Evolutionary conservation across 2,329 filamentous ascomycete genomes (phyloP), one percentile per base, ranked within the genome.

Genomic region (Metarhizium robertsii): DNA sequence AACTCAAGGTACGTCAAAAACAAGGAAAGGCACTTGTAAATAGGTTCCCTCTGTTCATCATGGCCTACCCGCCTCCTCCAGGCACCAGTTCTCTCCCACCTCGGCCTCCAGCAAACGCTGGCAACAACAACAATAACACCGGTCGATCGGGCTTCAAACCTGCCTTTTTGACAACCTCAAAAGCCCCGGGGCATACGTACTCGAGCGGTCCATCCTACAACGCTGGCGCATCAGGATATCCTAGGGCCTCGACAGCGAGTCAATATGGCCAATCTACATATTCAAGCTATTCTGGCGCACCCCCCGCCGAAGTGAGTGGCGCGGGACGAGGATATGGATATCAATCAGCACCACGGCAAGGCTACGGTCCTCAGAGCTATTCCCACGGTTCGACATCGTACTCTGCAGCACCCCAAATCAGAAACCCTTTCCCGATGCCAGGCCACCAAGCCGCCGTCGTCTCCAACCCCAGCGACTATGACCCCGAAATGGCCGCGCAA

Each of bases 11-110:
- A 80, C 77, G 77, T 73, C 56, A 59, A 57, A 45, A 60, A 48
- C 32, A 51, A 51, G 34, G 43, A 30, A 48, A 55, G 18, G 40
- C 48, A 46, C 34, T 47, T 50, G 43, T 46, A 58, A 60, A 54
- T 53, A 60, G 55, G 51, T 60, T 56, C 62, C 60, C 61, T 65
- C 73, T 78, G 74, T 84, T 84, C 81, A 85, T 84, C 80, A 92
- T 92, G 89, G 86, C 88, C 74, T 90, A 90, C 80, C 86, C 88
- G 74, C 86, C 86, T 69, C 87, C 87, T 87, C 87, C 89, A 90
- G 88, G 88, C 65, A 71, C 74, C 65, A 71, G 61, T 66, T 71
- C 69, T 63, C 86, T 95, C 43, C 90, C 90, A 61, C 84, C 89
- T 60, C 86, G 88, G 63, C 90, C 89, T 59, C 88, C 89, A 46